Conservation (phyloP, 495 filamentous ascomycete species). For the Neurospora hispaniola region DNA sequence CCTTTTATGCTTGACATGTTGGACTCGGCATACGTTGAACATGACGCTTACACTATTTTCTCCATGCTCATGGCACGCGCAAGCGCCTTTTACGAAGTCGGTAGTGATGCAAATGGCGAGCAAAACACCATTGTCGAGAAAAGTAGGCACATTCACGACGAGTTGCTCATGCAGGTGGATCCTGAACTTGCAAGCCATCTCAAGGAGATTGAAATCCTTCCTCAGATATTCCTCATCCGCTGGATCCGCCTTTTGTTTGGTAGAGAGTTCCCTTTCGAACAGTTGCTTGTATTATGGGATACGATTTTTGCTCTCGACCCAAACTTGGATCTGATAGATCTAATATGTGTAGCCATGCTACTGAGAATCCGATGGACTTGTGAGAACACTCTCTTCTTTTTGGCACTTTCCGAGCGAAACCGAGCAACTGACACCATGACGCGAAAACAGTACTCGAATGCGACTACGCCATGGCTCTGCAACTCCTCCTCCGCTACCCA, state of each 20-base stretch:
- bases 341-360: slow-evolving; percentile 89
- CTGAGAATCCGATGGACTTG: slow-evolving; percentile 84
- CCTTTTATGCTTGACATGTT: slow-evolving; percentile 50
- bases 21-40: slow-evolving; percentile 65
- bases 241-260: slow-evolving; percentile 94
- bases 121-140: slow-evolving; percentile 70
- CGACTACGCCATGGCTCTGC: slow-evolving; percentile 76
- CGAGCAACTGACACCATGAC: slow-evolving; percentile 1
- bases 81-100: slow-evolving; percentile 73
- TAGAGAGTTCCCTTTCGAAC: slow-evolving; percentile 81
- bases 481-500: slow-evolving; percentile 73
- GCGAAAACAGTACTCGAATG: slow-evolving; percentile 60
- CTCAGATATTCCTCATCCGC: slow-evolving; percentile 91
- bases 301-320: slow-evolving; percentile 81
- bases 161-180: slow-evolving; percentile 66
- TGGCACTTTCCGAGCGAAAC: not conserved
- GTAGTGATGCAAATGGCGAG: slow-evolving; percentile 26
- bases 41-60: slow-evolving; percentile 85
- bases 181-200: slow-evolving; percentile 74
- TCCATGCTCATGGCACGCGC: slow-evolving; percentile 76
- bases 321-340: slow-evolving; percentile 68
- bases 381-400: slow-evolving; percentile 35
- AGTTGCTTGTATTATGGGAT: slow-evolving; percentile 82
- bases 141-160: slow-evolving; percentile 75
- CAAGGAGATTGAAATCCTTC: slow-evolving; percentile 77